Base-by-base conservation (phyloP, 139 green algal genomes). In the Edaphochlamys debaryana region DNA sequence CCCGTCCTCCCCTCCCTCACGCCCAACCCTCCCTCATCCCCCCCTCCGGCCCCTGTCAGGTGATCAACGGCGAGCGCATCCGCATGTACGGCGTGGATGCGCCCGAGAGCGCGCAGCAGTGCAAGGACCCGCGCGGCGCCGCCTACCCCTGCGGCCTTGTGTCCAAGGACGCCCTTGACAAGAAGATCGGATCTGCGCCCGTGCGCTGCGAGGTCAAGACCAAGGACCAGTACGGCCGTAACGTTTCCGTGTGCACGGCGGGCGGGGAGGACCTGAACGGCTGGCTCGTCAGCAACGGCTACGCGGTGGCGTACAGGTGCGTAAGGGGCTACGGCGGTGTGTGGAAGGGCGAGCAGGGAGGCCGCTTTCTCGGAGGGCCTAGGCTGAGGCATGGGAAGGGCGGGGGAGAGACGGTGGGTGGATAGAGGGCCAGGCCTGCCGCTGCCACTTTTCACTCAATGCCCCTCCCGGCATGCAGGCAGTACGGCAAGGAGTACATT, bases 21-120 rank as follows among this genome's bases (percentile, higher is more conserved):
- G 5, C 11, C 56, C 30, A 7, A 7, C 56, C 8, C 8, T 9
- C 22, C 56, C 56, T n/a, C 56, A n/a, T 20, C 11, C 56, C 17
- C 25, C 56, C 5, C 11, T 20, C 56, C 22, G 15, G 5, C 56
- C 22, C 25, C 22, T 5, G 8, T 4, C 34, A 79, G 72, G 72
- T 62, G 37, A 89, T 98, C 20, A 78, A 69, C 6, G 29, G 67
- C 1, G 23, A 91, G 37, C 71, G 84, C 52, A 75, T 92, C 22
- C 72, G 95, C 3, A 67, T 98, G 54, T 95, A 92, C 74, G 95
- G 91, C 2, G 80, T 98, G 19, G 95, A 97, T 69, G 95, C 95
- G 0, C 94, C 94, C 0, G 95, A 98, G 81, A 94, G 86, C 45
- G 79, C 85, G n/a, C 95, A 98, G 86, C 69, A 52, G 29, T 98